Base-by-base conservation (phyloP, 2,329 filamentous ascomycete species). In the Chaetothyriales sp. region DNA sequence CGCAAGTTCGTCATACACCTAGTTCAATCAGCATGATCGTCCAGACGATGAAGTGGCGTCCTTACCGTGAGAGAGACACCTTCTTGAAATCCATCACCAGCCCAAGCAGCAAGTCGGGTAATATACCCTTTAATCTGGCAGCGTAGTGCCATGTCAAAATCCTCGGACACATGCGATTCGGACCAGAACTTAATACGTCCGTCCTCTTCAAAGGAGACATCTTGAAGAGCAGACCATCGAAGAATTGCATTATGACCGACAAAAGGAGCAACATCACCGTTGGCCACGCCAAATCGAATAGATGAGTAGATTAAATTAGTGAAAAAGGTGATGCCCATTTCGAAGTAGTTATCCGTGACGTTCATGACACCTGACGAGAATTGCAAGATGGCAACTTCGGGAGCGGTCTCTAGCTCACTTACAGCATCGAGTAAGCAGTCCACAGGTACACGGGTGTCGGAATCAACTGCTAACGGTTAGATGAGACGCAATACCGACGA, bases 221-320 rank as follows among this genome's bases (percentile, higher is more conserved):
- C 70, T 58, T 82, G 80, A 28, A 82, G 69, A 7, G 79, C 79
- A 47, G 72, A 71, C 85, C 85, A 88, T 19, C 85, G 76, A 13
- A 88, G 70, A 54, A 88, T 78, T 1, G 85, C 84, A 61, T 88
- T 88, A 70, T 88, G 85, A 0, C 85, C 85, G 55, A 88, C 85
- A 59, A 88, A 88, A 0, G 83, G 83, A 0, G 83, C 81, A 5
- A 83, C 77, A 50, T 89, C 85, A 4, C 85, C 85, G 48, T 78
- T 82, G 5, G 80, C 77, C 25, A 87, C 82, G 18, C 80, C 78
- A 61, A 82, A 88, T 22, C 77, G 74, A 61, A 88, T 88, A 33
- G 82, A 78, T 0, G 78, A 82, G 69, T 88, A 89, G 60, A 89
- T 80, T 49, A 89, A 75, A 62, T 88, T 82, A 44, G 85, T 89